Conservation (phyloP, 2,329 filamentous ascomycete species). For the Aspergillus ustus region DNA sequence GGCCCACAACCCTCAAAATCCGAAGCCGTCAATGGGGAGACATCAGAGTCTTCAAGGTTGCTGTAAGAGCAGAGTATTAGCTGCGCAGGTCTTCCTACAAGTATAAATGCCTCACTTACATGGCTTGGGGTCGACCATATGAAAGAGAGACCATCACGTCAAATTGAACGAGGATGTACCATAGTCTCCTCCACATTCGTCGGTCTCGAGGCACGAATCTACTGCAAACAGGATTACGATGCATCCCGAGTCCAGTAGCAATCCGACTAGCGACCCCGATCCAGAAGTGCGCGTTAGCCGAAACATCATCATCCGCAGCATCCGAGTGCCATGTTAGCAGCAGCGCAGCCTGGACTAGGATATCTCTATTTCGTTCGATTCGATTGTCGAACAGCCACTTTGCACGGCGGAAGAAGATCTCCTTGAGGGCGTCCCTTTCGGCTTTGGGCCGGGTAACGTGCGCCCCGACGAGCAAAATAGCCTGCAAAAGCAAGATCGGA, state of each 20-base stretch:
- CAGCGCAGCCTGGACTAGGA: conserved; percentile 59
- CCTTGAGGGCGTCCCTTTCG: conserved; percentile 51
- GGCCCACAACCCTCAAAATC: conserved; percentile 55
- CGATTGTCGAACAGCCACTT: conserved; percentile 60
- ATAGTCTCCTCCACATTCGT: conserved; percentile 50
- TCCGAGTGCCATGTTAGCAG: conserved; percentile 62
- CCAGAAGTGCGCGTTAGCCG: conserved; percentile 60
- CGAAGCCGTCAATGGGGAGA: conserved; percentile 47
- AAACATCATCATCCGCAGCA: conserved; percentile 57
- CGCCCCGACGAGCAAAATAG: conserved; percentile 57
- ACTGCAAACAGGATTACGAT: conserved; percentile 48
- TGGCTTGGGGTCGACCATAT: conserved; percentile 58
- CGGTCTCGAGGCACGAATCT: conserved; percentile 47
- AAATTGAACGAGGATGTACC: conserved; percentile 51
- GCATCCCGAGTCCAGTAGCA: conserved; percentile 61
- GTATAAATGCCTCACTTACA: conserved; percentile 38
- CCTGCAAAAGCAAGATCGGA: conserved; percentile 56
- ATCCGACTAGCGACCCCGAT: conserved; percentile 58
- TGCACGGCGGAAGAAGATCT: conserved; percentile 57
- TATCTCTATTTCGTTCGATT: conserved; percentile 58
- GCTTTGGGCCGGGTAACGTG: conserved; percentile 52
- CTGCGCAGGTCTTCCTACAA: background rate
- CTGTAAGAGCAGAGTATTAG: conserved; percentile 24
- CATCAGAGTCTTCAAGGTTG: conserved; percentile 58
- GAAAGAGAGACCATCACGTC: conserved; percentile 50